Evolutionary conservation across 805 yeast genomes (phyloP), one percentile per base, ranked within the genome.

Genomic region (Brettanomyces nanus): DNA sequence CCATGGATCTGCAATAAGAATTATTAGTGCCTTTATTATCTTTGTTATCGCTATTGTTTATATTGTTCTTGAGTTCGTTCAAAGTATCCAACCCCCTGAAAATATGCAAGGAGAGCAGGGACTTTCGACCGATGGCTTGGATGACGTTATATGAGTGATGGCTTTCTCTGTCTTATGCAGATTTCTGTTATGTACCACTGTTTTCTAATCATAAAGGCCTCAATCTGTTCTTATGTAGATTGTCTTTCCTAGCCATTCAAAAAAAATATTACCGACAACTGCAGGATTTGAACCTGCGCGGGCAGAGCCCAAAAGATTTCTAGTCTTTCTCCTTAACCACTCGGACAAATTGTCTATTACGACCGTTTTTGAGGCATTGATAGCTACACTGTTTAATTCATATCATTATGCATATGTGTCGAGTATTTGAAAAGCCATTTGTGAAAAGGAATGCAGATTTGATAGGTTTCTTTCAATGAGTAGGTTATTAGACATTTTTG

Each of bases 81-180:
- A 89, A 15, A 73, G 82, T 43, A 65, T 85, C 30, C 79, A 83
- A 37, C 81, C 87, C 21, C 96, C 95, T 15, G 82, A 74, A 40
- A 85, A 81, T 61, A 85, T 86, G 84, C 82, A 71, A 51, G 62
- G 69, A 28, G 77, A 66, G 31, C 66, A 67, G 27, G 63, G 63
- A 3, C 44, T 59, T 14, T 43, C 56, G 14, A 46, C 58, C 19
- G 62, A 59, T 39, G 61, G 52, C 14, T 42, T 58, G 13, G 64
- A 59, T 25, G 65, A 61, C 44, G 53, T 60, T 28, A 58, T 60
- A 25, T 56, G 40, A 23, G 26, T 11, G n/a, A n/a, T n/a, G n/a
- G n/a, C n/a, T n/a, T n/a, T n/a, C n/a, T n/a, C n/a, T n/a, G n/a
- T n/a, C n/a, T n/a, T n/a, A n/a, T n/a, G n/a, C n/a, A n/a, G n/a